phyloP scores from a whole-genome alignment of 352 stramenopile species.

The Phytophthora europaea region DNA sequence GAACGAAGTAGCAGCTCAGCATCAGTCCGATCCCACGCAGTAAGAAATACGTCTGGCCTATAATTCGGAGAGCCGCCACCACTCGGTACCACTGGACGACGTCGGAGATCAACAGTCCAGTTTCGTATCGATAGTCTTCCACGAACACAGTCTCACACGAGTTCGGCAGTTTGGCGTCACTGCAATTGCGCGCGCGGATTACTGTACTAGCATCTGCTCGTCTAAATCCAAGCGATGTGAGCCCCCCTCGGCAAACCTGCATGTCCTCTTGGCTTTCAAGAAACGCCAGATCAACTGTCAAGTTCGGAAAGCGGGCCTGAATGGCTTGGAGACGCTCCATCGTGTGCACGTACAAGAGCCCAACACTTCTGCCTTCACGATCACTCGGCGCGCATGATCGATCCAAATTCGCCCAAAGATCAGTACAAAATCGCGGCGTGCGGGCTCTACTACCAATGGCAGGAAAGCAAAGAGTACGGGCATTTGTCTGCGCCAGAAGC shows the following conservation, averaged over 20 bases:
- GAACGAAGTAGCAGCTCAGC: constrained; percentile 39
- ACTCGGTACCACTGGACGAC: constrained; percentile 42
- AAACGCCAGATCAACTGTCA: constrained; percentile 33
- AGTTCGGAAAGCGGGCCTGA: constrained; percentile 24
- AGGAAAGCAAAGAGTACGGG: constrained; percentile 32
- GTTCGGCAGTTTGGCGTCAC: constrained; percentile 1
- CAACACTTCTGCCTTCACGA: constrained; percentile 8
- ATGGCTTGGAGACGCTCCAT: constrained; percentile 26
- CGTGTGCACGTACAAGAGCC: constrained; percentile 29
- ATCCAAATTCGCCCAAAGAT: constrained; percentile 40
- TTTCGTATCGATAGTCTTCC: constrained; percentile 59
- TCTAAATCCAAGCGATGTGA: constrained; percentile 26
- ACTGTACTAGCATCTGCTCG: constrained; percentile 32
- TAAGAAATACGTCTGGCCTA: constrained; percentile 53
- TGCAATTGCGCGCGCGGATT: constrained; percentile 33
- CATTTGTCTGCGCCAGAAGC: constrained; percentile 10
- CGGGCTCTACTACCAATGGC: background rate
- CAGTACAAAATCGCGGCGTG: constrained; percentile 27
- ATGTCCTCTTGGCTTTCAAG: constrained; percentile 41
- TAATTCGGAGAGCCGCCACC: constrained; percentile 32
- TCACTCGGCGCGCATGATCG: constrained; percentile 26
- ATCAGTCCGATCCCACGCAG: constrained; percentile 43
- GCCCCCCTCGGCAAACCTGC: constrained; percentile 26
- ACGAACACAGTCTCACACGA: constrained; percentile 49
- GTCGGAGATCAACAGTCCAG: constrained; percentile 31